Percentiles rank a stretch among this genome's conserved stretches.
Evolutionary conservation across 2,329 filamentous ascomycete genomes (phyloP).

Genomic region (Aspergillus ibericus): DNA sequence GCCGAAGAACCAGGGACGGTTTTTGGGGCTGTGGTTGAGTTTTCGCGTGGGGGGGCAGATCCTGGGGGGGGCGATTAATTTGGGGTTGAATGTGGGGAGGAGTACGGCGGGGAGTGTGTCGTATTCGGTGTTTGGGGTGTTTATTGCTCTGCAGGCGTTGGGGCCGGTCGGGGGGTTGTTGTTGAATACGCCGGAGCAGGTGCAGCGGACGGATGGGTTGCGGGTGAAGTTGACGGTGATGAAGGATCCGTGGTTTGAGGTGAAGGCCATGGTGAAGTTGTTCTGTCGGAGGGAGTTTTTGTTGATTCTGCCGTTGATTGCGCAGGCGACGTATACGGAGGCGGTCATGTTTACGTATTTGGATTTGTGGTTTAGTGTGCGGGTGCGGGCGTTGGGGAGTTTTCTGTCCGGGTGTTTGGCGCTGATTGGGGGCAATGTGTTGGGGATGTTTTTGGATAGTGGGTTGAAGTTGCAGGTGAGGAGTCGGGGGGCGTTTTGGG

Average conservation of each 20-base stretch:
- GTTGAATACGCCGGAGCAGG: conserved; percentile 60
- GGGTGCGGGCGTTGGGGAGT: conserved; percentile 67
- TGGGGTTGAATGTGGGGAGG: conserved; percentile 63
- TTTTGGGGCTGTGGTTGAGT: conserved; percentile 68
- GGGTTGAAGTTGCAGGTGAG: conserved; percentile 55
- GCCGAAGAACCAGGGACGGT: conserved; percentile 64
- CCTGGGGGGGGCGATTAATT: conserved; percentile 69
- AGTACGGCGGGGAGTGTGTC: conserved; percentile 64
- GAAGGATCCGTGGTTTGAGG: conserved; percentile 57
- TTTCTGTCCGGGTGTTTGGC: conserved; percentile 69
- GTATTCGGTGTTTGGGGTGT: conserved; percentile 67
- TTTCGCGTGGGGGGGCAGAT: conserved; percentile 66
- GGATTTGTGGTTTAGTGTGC: conserved; percentile 67
- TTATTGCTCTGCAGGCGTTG: conserved; percentile 67
- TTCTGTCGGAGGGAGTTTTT: conserved; percentile 65
- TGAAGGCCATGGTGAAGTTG: conserved; percentile 58
- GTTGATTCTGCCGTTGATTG: conserved; percentile 66
- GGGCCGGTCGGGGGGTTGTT: conserved; percentile 66
- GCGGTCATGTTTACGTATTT: conserved; percentile 72
- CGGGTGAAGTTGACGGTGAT: conserved; percentile 61
- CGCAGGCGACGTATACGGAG: conserved; percentile 69
- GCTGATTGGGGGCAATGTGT: conserved; percentile 63
- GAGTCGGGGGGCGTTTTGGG: conserved; percentile 56
- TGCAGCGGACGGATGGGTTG: conserved; percentile 65
- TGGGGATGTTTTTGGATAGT: conserved; percentile 66